Base-by-base conservation (phyloP, 2,329 filamentous ascomycete species). In the Colletotrichum coccodes region DNA sequence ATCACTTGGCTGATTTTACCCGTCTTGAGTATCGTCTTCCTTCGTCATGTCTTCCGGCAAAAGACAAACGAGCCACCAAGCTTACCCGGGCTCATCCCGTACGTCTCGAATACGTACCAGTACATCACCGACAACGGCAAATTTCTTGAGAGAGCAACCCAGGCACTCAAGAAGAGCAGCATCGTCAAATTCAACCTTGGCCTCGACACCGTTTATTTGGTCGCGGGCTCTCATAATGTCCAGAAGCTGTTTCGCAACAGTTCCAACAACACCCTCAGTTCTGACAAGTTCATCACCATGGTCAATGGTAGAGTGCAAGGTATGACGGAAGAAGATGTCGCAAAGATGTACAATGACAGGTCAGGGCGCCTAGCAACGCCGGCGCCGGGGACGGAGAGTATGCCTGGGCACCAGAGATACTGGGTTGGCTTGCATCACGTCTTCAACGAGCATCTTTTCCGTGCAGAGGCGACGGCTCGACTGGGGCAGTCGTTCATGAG, bases 361-460 rank as follows among this genome's bases (percentile, higher is more conserved):
- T 64, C 72, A 11, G 75, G 74, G 1, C 58, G 71, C 4, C 16
- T 23, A 0, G 71, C 68, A 21, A 52, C 50, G 0, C 74, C 74
- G 0, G 38, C 44, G 0, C 71, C 71, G 0, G 75, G 73, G 1
- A 64, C 40, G 6, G 72, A 74, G 30, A 16, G 60, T 7, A 44
- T 68, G 4, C 67, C 72, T 1, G 44, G 57, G 4, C 36, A 67
- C 2, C n/a, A 75, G 26, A 64, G 76, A 7, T 58, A 71, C n/a
- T 78, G 76, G 75, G 46, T 50, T 26, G 34, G 34, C n/a, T 5
- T 72, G 47, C 57, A 73, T 30, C 70, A 72, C 9, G 52, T 76
- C 5, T 72, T 73, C 30, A 32, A 53, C 8, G 64, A 71, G 8
- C 60, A 70, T 6, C 57, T 49, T 2, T 38, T 60, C 8, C 57